Conservation (phyloP, 169 alveolate genomes). For the Plasmodium gaboni region DNA sequence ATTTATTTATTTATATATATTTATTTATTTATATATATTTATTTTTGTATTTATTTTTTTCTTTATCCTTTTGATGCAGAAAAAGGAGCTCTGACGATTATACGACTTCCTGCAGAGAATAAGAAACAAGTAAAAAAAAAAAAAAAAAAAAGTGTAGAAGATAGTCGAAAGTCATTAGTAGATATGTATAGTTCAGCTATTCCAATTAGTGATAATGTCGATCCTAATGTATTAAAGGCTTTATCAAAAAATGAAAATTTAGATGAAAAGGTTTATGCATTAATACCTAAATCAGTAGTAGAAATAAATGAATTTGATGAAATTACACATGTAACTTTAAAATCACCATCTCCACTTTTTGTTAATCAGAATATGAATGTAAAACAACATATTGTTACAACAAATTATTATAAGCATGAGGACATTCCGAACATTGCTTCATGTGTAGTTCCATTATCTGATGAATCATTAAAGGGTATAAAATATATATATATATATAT, state of each 20-base stretch:
- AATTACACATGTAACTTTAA: slow-evolving; percentile 70
- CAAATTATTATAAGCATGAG: slow-evolving; percentile 22
- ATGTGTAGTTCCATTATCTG: slow-evolving; percentile 43
- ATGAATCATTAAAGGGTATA: slow-evolving; percentile 65
- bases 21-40: neutral
- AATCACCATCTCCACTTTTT: slow-evolving; percentile 69
- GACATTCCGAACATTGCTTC: slow-evolving; percentile 58
- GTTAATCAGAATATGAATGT: slow-evolving; percentile 61
- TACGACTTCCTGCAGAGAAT: slow-evolving; percentile 66
- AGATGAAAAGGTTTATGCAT: slow-evolving; percentile 60
- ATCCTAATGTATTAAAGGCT: slow-evolving; percentile 69
- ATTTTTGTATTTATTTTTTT: neutral
- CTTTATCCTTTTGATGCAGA: slow-evolving; percentile 3
- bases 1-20: neutral
- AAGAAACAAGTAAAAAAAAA: slow-evolving; percentile 69
- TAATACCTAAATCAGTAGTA: slow-evolving; percentile 75
- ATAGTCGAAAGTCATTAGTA: slow-evolving; percentile 41
- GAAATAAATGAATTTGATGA: slow-evolving; percentile 55
- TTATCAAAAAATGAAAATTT: slow-evolving; percentile 46
- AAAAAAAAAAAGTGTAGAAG: slow-evolving; percentile 50
- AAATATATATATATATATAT: neutral
- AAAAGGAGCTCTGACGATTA: slow-evolving; percentile 67
- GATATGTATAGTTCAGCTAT: slow-evolving; percentile 76
- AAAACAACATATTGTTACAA: slow-evolving; percentile 63
- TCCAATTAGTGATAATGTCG: slow-evolving; percentile 49